phyloP scores from a whole-genome alignment of 73 alveolate genomes.

The Tetrahymena thermophila region DNA sequence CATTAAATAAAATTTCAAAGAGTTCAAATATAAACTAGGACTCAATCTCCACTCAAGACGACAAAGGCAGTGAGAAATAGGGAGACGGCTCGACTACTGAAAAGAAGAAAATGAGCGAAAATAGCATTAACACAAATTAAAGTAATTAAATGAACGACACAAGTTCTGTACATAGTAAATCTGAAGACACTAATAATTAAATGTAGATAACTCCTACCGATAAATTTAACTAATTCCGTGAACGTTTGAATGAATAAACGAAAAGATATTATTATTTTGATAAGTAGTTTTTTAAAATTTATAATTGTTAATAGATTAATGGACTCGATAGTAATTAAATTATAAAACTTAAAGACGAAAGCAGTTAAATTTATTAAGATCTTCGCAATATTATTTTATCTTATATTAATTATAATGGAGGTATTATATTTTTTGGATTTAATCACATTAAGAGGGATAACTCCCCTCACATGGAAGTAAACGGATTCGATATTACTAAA shows the following conservation, averaged over 20 bases:
- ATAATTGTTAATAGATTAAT: background rate
- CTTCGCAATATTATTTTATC: background rate
- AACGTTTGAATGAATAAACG: background rate
- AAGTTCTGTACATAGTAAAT: background rate
- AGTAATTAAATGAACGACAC: background rate
- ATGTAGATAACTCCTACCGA: background rate
- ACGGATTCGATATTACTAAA: background rate
- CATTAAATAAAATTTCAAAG: background rate
- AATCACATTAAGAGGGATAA: background rate
- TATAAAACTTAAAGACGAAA: background rate
- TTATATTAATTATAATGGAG: background rate
- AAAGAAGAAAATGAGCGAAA: background rate
- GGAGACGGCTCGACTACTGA: background rate
- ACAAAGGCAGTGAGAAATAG: background rate
- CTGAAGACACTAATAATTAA: background rate
- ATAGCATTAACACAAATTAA: background rate
- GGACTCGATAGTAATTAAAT: background rate
- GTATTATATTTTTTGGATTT: background rate
- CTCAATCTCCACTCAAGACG: background rate
- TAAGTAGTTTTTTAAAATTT: background rate
- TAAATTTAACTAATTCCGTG: background rate
- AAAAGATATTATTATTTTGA: background rate
- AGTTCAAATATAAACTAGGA: background rate
- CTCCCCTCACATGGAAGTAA: background rate
- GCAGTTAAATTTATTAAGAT: background rate